phyloP scores from a whole-genome alignment of 1,284 basidiomycete species.

The Caloboletus firmus region DNA sequence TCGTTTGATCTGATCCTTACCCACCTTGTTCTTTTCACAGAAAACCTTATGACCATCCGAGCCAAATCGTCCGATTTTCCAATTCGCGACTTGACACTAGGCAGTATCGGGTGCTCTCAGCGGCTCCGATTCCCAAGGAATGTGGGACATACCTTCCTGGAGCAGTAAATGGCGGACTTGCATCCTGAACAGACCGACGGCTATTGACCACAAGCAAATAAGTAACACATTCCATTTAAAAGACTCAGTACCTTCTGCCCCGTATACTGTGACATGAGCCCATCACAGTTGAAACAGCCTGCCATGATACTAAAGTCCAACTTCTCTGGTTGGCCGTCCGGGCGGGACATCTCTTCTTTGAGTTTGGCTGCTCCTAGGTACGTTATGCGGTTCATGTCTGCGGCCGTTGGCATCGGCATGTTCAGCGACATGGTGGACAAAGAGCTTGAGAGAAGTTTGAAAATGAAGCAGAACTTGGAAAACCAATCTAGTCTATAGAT shows the following conservation, averaged over 20 bases:
- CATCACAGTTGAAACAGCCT: conserved; percentile 25
- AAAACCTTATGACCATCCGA: conserved; percentile 37
- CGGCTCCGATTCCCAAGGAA: not conserved
- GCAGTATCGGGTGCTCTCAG: not conserved
- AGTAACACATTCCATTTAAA: not conserved
- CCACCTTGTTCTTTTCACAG: conserved; percentile 39
- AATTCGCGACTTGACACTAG: conserved; percentile 36
- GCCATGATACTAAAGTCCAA: conserved; percentile 29
- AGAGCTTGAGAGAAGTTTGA: not conserved
- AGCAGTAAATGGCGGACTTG: conserved; percentile 33
- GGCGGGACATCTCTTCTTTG: conserved; percentile 28
- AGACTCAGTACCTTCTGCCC: conserved; percentile 22
- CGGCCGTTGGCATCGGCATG: conserved; percentile 23
- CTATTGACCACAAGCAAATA: conserved; percentile 15
- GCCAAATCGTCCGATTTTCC: conserved; percentile 33
- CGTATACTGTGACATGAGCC: conserved; percentile 5
- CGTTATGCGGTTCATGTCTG: conserved; percentile 30
- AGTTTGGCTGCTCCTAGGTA: conserved; percentile 33
- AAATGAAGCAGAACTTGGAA: not conserved
- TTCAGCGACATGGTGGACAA: conserved; percentile 22
- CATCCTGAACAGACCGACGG: conserved; percentile 32
- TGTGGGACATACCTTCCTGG: conserved; percentile 23
- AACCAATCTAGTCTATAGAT: not conserved
- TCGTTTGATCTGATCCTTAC: conserved; percentile 5
- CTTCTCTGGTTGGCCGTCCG: conserved; percentile 31